phyloP scores from a whole-genome alignment of 768 basidiomycete species.

The Naganishia antarctica region DNA sequence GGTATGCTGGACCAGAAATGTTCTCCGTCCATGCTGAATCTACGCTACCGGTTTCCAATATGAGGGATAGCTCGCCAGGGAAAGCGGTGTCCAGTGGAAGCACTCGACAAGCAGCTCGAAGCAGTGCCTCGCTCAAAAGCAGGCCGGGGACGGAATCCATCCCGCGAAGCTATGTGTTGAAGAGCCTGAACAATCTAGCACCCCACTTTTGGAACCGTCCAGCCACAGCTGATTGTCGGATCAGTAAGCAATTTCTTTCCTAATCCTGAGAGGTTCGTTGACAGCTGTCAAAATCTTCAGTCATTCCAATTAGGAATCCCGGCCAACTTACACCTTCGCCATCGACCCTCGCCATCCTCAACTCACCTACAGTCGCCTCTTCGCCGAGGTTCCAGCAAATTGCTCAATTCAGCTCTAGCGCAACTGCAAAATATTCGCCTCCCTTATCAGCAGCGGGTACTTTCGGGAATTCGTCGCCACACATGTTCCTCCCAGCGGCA shows the following conservation, averaged over 20 bases:
- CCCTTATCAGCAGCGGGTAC: conserved; percentile 13
- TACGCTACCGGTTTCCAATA: not conserved
- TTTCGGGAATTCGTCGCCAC: conserved; percentile 23
- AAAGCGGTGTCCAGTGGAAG: not conserved
- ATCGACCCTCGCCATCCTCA: not conserved
- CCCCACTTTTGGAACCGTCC: conserved; percentile 37
- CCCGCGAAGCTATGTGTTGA: conserved; percentile 31
- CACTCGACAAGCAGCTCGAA: not conserved
- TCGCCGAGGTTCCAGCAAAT: not conserved
- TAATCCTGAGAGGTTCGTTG: too few species aligned
- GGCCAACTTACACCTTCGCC: conserved; percentile 28
- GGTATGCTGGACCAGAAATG: not conserved
- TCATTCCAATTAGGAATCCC: conserved; percentile 28
- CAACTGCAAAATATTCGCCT: not conserved
- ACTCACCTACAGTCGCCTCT: not conserved
- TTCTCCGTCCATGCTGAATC: not conserved
- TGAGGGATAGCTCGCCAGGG: conserved; percentile 6
- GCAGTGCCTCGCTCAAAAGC: not conserved
- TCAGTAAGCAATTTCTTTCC: conserved; percentile 33
- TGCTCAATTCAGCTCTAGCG: not conserved
- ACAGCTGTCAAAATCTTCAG: too few species aligned
- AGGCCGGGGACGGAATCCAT: conserved; percentile 12
- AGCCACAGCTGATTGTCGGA: conserved; percentile 33
- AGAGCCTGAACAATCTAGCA: conserved; percentile 36
- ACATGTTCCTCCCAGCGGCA: not conserved